Evolutionary conservation across 169 alveolate genomes (phyloP).

Genomic region (Cryptosporidium xiaoi): DNA sequence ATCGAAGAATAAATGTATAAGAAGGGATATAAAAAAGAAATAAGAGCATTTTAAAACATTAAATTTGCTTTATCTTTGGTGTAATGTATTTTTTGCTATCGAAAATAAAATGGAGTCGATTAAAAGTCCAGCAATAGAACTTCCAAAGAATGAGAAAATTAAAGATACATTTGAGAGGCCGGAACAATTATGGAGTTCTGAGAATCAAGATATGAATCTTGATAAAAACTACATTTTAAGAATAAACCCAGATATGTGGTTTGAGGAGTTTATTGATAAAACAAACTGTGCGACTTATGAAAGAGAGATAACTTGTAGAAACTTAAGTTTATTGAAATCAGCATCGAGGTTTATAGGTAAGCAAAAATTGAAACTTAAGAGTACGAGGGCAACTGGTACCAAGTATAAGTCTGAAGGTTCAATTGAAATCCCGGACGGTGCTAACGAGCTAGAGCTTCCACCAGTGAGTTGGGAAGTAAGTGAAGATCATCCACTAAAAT

Average conservation of each 20-base stretch:
- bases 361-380: constrained; percentile 36
- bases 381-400: constrained; percentile 29
- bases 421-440: constrained; percentile 42
- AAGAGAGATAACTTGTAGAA: constrained; percentile 67
- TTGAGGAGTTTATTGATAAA: constrained; percentile 58
- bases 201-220: neutral
- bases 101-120: constrained; percentile 7
- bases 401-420: constrained; percentile 15
- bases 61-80: too few relatives aligned
- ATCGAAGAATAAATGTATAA: too few relatives aligned
- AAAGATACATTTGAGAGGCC: constrained; percentile 54
- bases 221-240: constrained; percentile 20
- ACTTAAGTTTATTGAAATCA: constrained; percentile 29
- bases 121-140: constrained; percentile 10
- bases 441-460: constrained; percentile 56
- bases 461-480: constrained; percentile 64
- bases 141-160: constrained; percentile 18
- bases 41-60: too few relatives aligned
- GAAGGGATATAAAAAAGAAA: too few relatives aligned
- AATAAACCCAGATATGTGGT: constrained; percentile 71
- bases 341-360: constrained; percentile 64
- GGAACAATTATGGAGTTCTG: constrained; percentile 1
- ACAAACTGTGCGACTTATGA: constrained; percentile 57
- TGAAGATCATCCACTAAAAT: constrained; percentile 67
- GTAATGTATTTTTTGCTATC: too few relatives aligned